These are phyloP conservation scores for Tylopilus sp. DNA, from an alignment of 1,284 basidiomycete species.

Conservation along the genomic window DNA sequence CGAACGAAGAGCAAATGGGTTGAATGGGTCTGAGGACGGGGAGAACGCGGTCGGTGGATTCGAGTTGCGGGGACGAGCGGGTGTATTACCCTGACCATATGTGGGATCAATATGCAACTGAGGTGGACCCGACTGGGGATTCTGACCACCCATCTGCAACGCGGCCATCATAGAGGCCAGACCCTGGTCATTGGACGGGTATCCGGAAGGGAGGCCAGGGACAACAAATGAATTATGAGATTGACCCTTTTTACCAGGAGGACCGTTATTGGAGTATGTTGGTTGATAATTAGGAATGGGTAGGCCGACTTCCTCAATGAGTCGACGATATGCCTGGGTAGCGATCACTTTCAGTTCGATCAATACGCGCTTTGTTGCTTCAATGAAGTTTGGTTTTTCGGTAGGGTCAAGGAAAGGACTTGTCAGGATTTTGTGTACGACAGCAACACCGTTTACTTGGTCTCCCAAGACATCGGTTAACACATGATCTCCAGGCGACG, in stretches of 20 bases:
- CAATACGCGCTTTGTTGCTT: slow-evolving; percentile 85
- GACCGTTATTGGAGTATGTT: slow-evolving; percentile 64
- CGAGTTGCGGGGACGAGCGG: slow-evolving; percentile 47
- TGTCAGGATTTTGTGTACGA: slow-evolving; percentile 90
- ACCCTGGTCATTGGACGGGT: slow-evolving; percentile 77
- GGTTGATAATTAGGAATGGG: slow-evolving; percentile 85
- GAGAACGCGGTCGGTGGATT: slow-evolving; percentile 58
- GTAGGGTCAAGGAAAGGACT: slow-evolving; percentile 76
- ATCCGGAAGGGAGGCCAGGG: slow-evolving; percentile 72
- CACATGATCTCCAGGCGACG: slow-evolving; percentile 81
- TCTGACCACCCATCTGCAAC: slow-evolving; percentile 81
- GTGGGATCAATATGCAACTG: slow-evolving; percentile 68
- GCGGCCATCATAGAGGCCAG: slow-evolving; percentile 87
- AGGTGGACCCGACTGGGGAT: slow-evolving; percentile 74
- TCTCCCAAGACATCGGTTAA: slow-evolving; percentile 92
- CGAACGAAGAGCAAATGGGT: slow-evolving; percentile 66
- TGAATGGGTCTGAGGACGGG: slow-evolving; percentile 69
- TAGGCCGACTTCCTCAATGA: slow-evolving; percentile 92
- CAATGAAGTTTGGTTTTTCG: slow-evolving; percentile 70
- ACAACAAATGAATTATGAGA: slow-evolving; percentile 59
- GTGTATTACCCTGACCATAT: slow-evolving; percentile 43
- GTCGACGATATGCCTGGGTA: slow-evolving; percentile 88
- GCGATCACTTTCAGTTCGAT: slow-evolving; percentile 86
- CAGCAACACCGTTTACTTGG: slow-evolving; percentile 92
- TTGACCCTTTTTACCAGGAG: slow-evolving; percentile 67